Base-by-base conservation (phyloP, 768 basidiomycete species). In the Tricholoma matsutake region DNA sequence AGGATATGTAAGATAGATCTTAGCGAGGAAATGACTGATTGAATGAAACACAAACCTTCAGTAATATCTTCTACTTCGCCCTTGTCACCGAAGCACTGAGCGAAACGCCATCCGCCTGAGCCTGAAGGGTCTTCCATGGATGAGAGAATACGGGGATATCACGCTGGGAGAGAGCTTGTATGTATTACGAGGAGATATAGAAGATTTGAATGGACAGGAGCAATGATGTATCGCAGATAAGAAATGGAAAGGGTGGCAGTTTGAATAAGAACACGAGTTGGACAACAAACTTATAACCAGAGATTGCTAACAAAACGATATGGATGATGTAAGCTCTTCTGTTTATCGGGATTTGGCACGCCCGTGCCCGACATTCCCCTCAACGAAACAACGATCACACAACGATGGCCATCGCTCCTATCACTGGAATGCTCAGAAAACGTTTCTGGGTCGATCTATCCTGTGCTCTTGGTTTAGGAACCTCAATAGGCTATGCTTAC, bases 21-120 rank as follows among this genome's bases (percentile, higher is more conserved):
- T 25, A 25, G 22, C 22, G 29, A 29, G 32, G 39, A 11, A 29
- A 37, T 64, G 45, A 32, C 34, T 29, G 58, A 63, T 51, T 53
- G 35, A 57, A 60, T 59, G 56, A 60, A 28, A 37, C 55, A 70
- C 83, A 62, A 64, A 95, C 95, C 97, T 83, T 99, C 97, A 62
- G 97, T 99, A 72, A 99, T 98, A 75, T 99, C 97, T 72, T 98
- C 97, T 35, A 98, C 96, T 75, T 97, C 92, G 68, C 92, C 96
- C 85, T 99, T 99, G 84, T 99, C 97, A 65, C 97, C 97, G 73
- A 99, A 99, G 79, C 97, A 99, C 72, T 99, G 97, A 57, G 97
- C 96, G 79, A 99, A 99, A 69, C 96, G 89, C 97, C 97, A 99
- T 69, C 89, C 90, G 69, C 90, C 89, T 72, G 89, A 90, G 69